These are phyloP conservation scores for Amyloporia xantha DNA, from an alignment of 768 basidiomycete genomes.

Conservation along the genomic window DNA sequence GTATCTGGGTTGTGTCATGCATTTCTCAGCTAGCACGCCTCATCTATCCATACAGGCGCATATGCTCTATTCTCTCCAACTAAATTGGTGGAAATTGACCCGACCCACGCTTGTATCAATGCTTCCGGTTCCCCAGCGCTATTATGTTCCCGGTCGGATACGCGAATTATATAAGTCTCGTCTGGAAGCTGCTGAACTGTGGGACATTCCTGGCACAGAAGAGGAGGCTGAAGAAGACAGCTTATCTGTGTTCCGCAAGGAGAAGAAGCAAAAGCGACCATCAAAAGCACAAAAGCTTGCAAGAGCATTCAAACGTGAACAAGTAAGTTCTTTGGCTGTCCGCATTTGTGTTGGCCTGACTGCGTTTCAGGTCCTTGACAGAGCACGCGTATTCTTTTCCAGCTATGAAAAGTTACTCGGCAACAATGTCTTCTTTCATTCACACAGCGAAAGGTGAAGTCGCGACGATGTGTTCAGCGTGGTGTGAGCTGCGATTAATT, in stretches of 20 bases:
- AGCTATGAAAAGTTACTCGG: conserved; percentile 52
- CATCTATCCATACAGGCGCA: conserved; percentile 40
- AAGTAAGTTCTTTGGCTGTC: conserved; percentile 32
- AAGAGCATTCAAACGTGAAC: conserved; percentile 57
- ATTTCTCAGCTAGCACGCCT: not conserved
- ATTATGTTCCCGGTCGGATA: conserved; percentile 64
- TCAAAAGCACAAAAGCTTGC: conserved; percentile 35
- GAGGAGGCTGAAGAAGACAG: conserved; percentile 39
- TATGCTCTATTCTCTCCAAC: conserved; percentile 51
- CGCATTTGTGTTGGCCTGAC: not conserved
- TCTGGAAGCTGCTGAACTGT: conserved; percentile 58
- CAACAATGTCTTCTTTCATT: conserved; percentile 43
- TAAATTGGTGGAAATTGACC: conserved; percentile 57
- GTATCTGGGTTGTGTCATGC: too few relatives aligned
- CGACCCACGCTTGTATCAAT: conserved; percentile 47
- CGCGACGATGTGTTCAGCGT: conserved; percentile 25
- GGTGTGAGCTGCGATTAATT: not conserved
- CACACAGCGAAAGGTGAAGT: conserved; percentile 3
- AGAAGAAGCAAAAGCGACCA: conserved; percentile 24
- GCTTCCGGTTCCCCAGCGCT: conserved; percentile 63
- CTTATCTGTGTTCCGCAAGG: conserved; percentile 26
- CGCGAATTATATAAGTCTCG: conserved; percentile 49
- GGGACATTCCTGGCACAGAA: conserved; percentile 38
- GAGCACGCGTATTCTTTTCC: conserved; percentile 49
- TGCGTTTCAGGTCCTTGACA: conserved; percentile 46